Evolutionary conservation across 768 basidiomycete genomes (phyloP).

Genomic region (Boletus reticuloceps): DNA sequence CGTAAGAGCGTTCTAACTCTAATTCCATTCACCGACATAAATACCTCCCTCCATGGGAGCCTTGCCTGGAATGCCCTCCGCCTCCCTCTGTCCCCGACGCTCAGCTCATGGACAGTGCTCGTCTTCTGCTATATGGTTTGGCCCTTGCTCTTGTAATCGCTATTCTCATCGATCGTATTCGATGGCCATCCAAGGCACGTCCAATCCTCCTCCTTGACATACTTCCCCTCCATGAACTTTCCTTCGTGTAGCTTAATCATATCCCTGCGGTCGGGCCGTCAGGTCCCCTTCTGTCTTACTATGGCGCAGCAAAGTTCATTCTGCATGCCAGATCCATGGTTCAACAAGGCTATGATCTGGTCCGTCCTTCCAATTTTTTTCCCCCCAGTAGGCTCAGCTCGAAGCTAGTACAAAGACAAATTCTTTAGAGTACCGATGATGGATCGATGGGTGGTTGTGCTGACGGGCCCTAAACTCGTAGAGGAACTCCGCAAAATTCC

Average conservation of each 20-base stretch:
- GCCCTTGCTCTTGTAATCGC: slow-evolving; percentile 13
- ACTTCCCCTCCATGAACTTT: not conserved
- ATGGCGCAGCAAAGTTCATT: slow-evolving; percentile 30
- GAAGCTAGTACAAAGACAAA: slow-evolving; percentile 27
- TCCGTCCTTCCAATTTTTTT: slow-evolving; percentile 8
- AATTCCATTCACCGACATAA: slow-evolving; percentile 32
- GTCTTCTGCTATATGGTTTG: slow-evolving; percentile 20
- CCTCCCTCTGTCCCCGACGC: slow-evolving; percentile 20
- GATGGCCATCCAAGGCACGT: slow-evolving; percentile 28
- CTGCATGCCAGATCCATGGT: slow-evolving; percentile 32
- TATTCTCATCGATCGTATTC: slow-evolving; percentile 16
- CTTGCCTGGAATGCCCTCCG: slow-evolving; percentile 27
- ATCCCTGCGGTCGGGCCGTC: slow-evolving; percentile 39
- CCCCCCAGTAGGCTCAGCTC: slow-evolving; percentile 14
- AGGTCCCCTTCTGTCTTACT: slow-evolving; percentile 33
- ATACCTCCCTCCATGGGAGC: slow-evolving; percentile 25
- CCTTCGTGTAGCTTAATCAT: slow-evolving; percentile 20
- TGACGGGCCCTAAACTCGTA: slow-evolving; percentile 40
- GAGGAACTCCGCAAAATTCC: slow-evolving; percentile 52
- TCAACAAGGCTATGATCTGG: slow-evolving; percentile 36
- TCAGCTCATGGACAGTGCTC: slow-evolving; percentile 26
- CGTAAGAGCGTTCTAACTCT: slow-evolving; percentile 27
- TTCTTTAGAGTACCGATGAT: slow-evolving; percentile 45
- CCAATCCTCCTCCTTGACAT: not conserved
- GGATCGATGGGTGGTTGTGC: slow-evolving; percentile 45